These are phyloP conservation scores for Yamadazyma sp. DNA, from an alignment of 1,139 yeast species.

Conservation along the genomic window DNA sequence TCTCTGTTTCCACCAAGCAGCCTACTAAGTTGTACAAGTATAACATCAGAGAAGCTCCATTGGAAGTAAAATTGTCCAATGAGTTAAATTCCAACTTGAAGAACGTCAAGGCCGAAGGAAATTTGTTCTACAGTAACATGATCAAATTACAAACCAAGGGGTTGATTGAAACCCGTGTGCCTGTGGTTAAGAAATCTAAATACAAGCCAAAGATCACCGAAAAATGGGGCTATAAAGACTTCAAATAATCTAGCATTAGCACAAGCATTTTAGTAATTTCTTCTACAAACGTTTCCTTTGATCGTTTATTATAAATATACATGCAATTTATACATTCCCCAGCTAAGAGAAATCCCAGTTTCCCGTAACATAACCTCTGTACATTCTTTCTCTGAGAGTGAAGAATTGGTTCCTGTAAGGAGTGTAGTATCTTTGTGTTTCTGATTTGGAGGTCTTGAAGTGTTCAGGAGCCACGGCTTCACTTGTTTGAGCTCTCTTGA, in stretches of 20 bases:
- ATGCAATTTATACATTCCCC: conserved; percentile 1
- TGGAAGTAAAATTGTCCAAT: conserved; percentile 87
- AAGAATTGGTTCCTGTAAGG: conserved; percentile 52
- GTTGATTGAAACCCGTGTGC: conserved; percentile 79
- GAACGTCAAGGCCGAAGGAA: conserved; percentile 88
- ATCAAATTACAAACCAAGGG: conserved; percentile 81
- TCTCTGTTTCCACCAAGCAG: conserved; percentile 22
- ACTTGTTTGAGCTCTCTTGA: conserved; percentile 65
- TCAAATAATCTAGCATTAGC: conserved; percentile 45
- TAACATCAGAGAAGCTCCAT: conserved; percentile 56
- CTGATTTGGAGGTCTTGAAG: conserved; percentile 43
- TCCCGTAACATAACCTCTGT: conserved; percentile 49
- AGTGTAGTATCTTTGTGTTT: conserved; percentile 45
- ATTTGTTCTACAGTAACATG: conserved; percentile 79
- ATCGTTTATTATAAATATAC: conserved; percentile 6
- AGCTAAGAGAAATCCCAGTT: conserved; percentile 42
- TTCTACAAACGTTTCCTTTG: not conserved
- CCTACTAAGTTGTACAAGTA: conserved; percentile 51
- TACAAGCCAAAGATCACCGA: conserved; percentile 77
- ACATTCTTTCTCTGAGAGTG: conserved; percentile 49
- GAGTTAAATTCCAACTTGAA: conserved; percentile 86
- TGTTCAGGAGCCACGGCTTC: conserved; percentile 73
- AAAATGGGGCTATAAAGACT: conserved; percentile 91
- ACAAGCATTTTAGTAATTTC: not conserved
- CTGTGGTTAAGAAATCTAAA: conserved; percentile 62